phyloP scores from a whole-genome alignment of 2,329 filamentous ascomycete genomes.

The Rhynchosporium agropyri region DNA sequence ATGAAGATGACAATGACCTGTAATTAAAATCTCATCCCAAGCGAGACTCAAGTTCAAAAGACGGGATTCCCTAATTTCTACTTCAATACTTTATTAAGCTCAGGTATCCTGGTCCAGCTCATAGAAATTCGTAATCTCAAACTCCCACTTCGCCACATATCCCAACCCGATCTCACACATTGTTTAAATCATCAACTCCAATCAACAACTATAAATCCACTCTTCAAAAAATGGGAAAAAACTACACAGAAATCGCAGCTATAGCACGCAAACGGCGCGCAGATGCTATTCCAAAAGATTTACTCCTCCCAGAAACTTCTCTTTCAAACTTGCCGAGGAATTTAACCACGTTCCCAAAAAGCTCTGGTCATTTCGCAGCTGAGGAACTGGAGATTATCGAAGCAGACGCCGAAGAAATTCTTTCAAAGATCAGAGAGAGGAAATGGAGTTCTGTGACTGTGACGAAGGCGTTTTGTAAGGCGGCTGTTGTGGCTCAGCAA shows the following conservation, averaged over 20 bases:
- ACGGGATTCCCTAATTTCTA: too few relatives aligned
- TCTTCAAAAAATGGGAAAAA: constrained; percentile 38
- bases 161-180: neutral
- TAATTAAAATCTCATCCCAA: constrained; percentile 9
- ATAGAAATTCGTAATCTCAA: neutral
- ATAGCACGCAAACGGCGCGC: constrained; percentile 44
- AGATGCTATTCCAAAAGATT: constrained; percentile 40
- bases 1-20: constrained; percentile 7
- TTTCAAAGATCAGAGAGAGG: constrained; percentile 42
- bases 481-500: constrained; percentile 57
- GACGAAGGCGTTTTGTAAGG: constrained; percentile 56
- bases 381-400: constrained; percentile 55
- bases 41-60: neutral
- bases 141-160: constrained; percentile 1
- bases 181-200: neutral
- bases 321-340: constrained; percentile 35
- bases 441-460: constrained; percentile 56
- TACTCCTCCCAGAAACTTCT: constrained; percentile 35
- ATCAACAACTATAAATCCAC: neutral
- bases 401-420: constrained; percentile 42
- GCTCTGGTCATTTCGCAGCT: constrained; percentile 39
- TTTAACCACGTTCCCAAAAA: constrained; percentile 34
- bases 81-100: too few relatives aligned
- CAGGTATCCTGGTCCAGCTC: too few relatives aligned
- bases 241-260: constrained; percentile 45